Conservation (phyloP, 306 rosid species). For the Gastrolobium bilobum region DNA sequence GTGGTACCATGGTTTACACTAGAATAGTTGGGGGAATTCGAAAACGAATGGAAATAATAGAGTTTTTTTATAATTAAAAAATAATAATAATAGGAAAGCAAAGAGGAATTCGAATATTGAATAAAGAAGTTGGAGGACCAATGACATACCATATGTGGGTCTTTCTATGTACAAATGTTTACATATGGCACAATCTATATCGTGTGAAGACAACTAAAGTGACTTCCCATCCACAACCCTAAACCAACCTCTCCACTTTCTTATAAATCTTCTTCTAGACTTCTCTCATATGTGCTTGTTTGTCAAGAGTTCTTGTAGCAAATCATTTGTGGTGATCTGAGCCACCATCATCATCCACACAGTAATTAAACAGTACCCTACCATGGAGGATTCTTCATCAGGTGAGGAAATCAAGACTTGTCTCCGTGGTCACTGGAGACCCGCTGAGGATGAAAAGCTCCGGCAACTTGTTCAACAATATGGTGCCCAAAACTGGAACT, state of each 20-base stretch:
- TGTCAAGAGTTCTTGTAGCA: conserved; percentile 28
- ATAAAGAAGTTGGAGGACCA: conserved; percentile 21
- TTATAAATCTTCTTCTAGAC: conserved; percentile 55
- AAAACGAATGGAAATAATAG: conserved; percentile 26
- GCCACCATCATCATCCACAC: background rate
- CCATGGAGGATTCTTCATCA: conserved; percentile 60
- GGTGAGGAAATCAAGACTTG: conserved; percentile 51
- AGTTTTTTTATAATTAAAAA: no score
- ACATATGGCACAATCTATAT: conserved; percentile 45
- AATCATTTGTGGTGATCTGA: background rate
- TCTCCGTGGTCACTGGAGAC: conserved; percentile 75
- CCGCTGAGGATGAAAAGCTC: conserved; percentile 75
- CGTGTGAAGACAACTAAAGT: conserved; percentile 84
- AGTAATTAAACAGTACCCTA: background rate
- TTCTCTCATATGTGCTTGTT: conserved; percentile 35
- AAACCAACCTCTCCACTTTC: conserved; percentile 62
- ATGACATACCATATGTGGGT: conserved; percentile 33
- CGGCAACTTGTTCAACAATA: conserved; percentile 63
- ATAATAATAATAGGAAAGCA: background rate
- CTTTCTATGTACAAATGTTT: background rate
- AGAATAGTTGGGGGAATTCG: background rate
- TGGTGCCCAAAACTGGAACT: conserved; percentile 83
- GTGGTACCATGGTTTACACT: conserved; percentile 38
- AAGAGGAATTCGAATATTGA: conserved; percentile 28
- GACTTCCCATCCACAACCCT: conserved; percentile 80